phyloP scores from a whole-genome alignment of 2,329 filamentous ascomycete genomes.

The Epichloe baconii region DNA sequence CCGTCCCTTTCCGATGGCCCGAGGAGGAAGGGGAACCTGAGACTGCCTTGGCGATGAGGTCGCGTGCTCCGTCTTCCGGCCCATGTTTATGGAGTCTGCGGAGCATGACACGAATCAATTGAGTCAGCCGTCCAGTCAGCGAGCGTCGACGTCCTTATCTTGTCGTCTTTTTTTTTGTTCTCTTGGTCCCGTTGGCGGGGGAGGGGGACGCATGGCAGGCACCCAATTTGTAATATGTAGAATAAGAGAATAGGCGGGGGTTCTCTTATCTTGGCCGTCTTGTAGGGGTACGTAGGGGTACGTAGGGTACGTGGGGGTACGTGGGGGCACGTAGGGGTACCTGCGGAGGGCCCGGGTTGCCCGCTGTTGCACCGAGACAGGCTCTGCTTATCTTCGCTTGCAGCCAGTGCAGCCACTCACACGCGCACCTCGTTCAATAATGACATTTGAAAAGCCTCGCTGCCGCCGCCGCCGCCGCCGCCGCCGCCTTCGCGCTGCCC shows the following conservation, averaged over 20 bases:
- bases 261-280: neutral
- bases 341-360: neutral
- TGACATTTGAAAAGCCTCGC: neutral
- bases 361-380: neutral
- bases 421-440: neutral
- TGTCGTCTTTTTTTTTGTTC: no score
- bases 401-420: no score
- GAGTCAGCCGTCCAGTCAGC: neutral
- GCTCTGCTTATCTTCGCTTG: neutral
- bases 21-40: neutral
- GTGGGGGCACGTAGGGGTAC: neutral
- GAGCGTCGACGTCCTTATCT: neutral
- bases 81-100: neutral
- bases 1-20: neutral
- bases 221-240: neutral
- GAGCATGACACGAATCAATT: neutral
- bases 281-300: no score
- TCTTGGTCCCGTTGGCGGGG: neutral
- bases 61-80: neutral
- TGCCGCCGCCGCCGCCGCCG: no score
- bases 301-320: no score
- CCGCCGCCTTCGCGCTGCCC: neutral
- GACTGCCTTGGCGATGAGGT: neutral
- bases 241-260: no score
- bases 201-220: neutral